These are phyloP conservation scores for Apiospora pterosperma DNA, from an alignment of 2,329 filamentous ascomycete species.

Conservation along the genomic window DNA sequence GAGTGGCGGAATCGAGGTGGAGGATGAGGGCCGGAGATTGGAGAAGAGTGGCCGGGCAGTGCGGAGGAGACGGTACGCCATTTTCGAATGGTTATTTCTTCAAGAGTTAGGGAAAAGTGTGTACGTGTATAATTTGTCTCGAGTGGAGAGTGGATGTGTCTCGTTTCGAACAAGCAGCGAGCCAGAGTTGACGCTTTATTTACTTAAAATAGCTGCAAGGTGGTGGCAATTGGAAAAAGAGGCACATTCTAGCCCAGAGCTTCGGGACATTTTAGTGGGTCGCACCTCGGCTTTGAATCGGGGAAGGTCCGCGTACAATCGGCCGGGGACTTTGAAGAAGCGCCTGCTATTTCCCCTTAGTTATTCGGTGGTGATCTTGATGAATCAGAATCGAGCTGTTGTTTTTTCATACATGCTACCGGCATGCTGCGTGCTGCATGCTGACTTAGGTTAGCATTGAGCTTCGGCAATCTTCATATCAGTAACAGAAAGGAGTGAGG, in stretches of 20 bases:
- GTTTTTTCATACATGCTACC: not conserved
- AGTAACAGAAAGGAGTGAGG: not conserved
- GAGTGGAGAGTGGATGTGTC: not conserved
- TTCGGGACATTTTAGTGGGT: not conserved
- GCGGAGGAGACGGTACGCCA: conserved; percentile 1
- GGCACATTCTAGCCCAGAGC: not conserved
- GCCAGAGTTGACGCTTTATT: not conserved
- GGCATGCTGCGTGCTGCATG: too few species aligned
- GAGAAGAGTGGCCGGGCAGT: not conserved
- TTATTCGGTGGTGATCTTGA: not conserved
- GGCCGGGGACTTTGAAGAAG: not conserved
- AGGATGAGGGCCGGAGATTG: not conserved
- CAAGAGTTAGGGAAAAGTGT: not conserved
- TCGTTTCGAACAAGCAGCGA: not conserved
- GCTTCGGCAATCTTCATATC: not conserved
- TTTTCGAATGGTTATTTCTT: not conserved
- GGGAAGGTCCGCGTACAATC: not conserved
- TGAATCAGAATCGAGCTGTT: too few species aligned
- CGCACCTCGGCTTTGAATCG: not conserved
- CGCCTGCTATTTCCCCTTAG: not conserved
- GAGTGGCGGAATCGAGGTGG: too few species aligned
- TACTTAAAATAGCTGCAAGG: not conserved
- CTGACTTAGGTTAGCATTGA: not conserved
- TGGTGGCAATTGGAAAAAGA: not conserved
- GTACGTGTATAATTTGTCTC: not conserved